Evolutionary conservation across 2,329 filamentous ascomycete genomes (phyloP).

Genomic region (Daldinia sp.): DNA sequence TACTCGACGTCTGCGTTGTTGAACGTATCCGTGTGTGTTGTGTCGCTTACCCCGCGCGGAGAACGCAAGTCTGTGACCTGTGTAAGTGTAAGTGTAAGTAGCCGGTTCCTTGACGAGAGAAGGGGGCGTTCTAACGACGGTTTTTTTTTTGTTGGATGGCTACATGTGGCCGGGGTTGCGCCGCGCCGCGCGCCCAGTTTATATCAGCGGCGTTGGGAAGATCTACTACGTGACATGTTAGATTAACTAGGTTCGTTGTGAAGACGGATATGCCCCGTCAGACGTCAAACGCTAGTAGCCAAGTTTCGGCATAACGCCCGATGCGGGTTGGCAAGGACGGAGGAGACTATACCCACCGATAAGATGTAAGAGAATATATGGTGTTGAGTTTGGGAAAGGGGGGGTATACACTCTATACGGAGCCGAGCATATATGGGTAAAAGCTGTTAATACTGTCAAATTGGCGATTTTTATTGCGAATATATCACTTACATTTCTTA

Average conservation of each 20-base stretch:
- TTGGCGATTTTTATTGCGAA: constrained; percentile 2
- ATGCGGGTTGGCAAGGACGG: neutral
- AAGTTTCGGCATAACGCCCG: constrained; percentile 5
- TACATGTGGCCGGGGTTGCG: constrained; percentile 33
- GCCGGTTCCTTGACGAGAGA: constrained; percentile 21
- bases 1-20: neutral
- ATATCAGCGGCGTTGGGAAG: neutral
- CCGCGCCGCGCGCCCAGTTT: constrained; percentile 9
- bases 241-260: constrained; percentile 31
- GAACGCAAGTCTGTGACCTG: constrained; percentile 1
- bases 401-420: neutral
- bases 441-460: constrained; percentile 10
- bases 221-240: constrained; percentile 32
- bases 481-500: neutral
- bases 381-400: neutral
- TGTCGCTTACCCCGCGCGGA: constrained; percentile 31
- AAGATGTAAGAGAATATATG: constrained; percentile 1
- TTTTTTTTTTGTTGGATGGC: neutral
- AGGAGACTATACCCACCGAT: constrained; percentile 3
- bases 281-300: neutral
- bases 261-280: constrained; percentile 9
- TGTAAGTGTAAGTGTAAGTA: neutral
- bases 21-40: neutral
- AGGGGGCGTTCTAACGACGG: neutral
- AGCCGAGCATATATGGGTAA: neutral